These are phyloP conservation scores for Vitis cinerea DNA, from an alignment of 164 flowering plant genomes.

Conservation along the genomic window DNA sequence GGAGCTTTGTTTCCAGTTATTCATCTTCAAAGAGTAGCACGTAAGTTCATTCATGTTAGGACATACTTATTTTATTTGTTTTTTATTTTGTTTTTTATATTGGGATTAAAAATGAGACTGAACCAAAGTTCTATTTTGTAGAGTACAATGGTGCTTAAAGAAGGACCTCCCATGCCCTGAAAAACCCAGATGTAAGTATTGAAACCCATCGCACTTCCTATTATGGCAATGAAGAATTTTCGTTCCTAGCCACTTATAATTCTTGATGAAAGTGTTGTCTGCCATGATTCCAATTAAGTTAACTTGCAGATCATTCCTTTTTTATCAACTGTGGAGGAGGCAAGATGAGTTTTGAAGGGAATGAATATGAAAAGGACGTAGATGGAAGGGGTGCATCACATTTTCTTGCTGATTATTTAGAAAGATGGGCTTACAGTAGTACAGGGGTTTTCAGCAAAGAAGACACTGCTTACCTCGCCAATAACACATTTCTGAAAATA, in stretches of 20 bases:
- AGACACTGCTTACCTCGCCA: conserved; percentile 19
- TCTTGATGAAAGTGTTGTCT: no score
- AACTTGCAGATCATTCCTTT: conserved; percentile 51
- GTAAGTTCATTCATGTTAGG: conserved; percentile 31
- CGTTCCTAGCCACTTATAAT: no score
- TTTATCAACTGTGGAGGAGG: conserved; percentile 82
- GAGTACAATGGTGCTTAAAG: conserved; percentile 58
- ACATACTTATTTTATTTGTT: background rate
- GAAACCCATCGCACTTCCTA: background rate
- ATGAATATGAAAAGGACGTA: conserved; percentile 51
- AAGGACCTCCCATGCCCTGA: conserved; percentile 58
- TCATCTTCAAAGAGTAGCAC: conserved; percentile 28
- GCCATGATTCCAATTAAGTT: no score
- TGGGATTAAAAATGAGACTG: no score
- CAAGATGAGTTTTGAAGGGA: conserved; percentile 20
- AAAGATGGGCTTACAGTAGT: conserved; percentile 68
- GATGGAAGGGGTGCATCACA: conserved; percentile 35
- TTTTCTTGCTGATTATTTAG: conserved; percentile 22
- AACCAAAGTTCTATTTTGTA: conserved; percentile 12
- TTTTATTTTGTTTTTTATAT: no score
- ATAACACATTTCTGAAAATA: conserved; percentile 21
- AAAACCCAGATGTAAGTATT: conserved; percentile 43
- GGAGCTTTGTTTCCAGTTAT: conserved; percentile 51
- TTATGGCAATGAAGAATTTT: no score
- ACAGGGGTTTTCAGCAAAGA: conserved; percentile 42